These are phyloP conservation scores for Petrea volubilis DNA, from an alignment of 257 asterid genomes.

Conservation along the genomic window DNA sequence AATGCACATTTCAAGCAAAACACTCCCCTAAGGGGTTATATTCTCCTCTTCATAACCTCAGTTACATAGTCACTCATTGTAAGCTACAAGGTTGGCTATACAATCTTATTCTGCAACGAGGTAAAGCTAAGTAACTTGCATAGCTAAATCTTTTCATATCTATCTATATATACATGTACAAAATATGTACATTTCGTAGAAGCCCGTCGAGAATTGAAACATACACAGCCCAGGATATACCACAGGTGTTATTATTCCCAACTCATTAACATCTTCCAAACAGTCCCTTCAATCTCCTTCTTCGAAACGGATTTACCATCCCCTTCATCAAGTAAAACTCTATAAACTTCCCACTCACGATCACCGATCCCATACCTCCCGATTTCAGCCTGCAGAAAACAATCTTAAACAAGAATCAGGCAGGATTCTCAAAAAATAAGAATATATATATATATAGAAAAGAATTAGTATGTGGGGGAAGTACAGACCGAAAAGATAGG, in stretches of 20 bases:
- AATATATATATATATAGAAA: background rate
- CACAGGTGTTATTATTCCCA: constrained; percentile 43
- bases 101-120: background rate
- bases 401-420: background rate
- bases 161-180: background rate
- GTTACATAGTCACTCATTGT: constrained; percentile 2
- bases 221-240: background rate
- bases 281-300: constrained; percentile 63
- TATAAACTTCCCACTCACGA: constrained; percentile 88
- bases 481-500: constrained; percentile 70
- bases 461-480: constrained; percentile 12
- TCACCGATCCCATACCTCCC: constrained; percentile 70
- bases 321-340: constrained; percentile 77
- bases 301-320: constrained; percentile 52
- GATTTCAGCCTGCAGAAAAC: constrained; percentile 69
- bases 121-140: constrained; percentile 3
- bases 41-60: background rate
- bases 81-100: background rate
- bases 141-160: background rate
- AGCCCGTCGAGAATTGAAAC: background rate
- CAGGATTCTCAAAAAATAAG: background rate
- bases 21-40: background rate
- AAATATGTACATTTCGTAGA: constrained; percentile 4
- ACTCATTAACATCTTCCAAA: constrained; percentile 88
- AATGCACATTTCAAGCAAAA: too few species aligned